Evolutionary conservation across 2,329 filamentous ascomycete species (phyloP).

Genomic region (Akanthomyces lecanii): DNA sequence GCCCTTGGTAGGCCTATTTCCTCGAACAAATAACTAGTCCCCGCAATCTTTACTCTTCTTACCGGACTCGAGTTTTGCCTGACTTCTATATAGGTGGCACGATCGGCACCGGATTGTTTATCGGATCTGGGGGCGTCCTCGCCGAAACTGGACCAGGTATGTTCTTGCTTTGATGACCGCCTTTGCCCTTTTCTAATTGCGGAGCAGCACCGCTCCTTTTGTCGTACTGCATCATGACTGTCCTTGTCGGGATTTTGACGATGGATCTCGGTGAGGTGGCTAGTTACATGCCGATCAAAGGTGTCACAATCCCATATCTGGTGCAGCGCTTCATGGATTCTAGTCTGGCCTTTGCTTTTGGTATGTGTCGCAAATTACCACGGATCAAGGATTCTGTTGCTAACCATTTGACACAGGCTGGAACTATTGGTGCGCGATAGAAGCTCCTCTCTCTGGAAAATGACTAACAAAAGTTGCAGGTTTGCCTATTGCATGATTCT

Average conservation of each 20-base stretch:
- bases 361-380: neutral
- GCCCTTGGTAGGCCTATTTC: neutral
- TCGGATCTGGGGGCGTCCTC: constrained; percentile 31
- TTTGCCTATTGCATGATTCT: constrained; percentile 17
- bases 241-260: constrained; percentile 31
- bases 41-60: too few relatives aligned
- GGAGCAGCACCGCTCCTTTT: constrained; percentile 24
- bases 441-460: neutral
- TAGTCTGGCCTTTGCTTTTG: constrained; percentile 44
- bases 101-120: constrained; percentile 31
- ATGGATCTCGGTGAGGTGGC: constrained; percentile 45
- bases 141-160: constrained; percentile 27
- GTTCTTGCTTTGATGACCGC: neutral
- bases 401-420: constrained; percentile 26
- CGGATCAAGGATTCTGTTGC: neutral
- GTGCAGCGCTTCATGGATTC: constrained; percentile 46
- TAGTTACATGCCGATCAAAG: constrained; percentile 44
- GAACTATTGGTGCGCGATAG: constrained; percentile 31
- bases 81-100: constrained; percentile 11
- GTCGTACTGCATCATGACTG: constrained; percentile 32
- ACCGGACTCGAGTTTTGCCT: neutral
- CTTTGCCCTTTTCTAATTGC: constrained; percentile 16
- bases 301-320: constrained; percentile 37
- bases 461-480: neutral
- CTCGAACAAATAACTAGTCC: too few relatives aligned